Evolutionary conservation across 306 rosid genomes (phyloP).

Genomic region (Cicer pinnatifidum): DNA sequence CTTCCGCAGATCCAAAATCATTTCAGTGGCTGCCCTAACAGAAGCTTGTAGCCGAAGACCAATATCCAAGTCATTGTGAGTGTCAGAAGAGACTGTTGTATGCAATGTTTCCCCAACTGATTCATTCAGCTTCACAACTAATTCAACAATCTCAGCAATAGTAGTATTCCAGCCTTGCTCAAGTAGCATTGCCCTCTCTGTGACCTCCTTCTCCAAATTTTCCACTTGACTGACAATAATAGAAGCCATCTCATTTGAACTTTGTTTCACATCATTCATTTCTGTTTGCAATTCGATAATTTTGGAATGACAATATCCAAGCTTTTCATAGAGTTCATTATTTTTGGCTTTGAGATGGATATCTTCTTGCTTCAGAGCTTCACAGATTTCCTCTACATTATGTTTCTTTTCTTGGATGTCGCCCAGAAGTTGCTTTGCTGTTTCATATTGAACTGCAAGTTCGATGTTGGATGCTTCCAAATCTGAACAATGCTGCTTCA

Average conservation of each 20-base stretch:
- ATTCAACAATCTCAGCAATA: conserved; percentile 55
- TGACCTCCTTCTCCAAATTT: conserved; percentile 65
- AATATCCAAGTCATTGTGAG: conserved; percentile 45
- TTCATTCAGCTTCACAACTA: conserved; percentile 67
- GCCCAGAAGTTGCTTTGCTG: conserved; percentile 57
- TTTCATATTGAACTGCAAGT: conserved; percentile 74
- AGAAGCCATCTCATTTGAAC: conserved; percentile 68
- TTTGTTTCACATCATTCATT: conserved; percentile 59
- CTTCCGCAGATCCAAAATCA: conserved; percentile 66
- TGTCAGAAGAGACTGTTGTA: conserved; percentile 40
- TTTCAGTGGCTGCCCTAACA: conserved; percentile 60
- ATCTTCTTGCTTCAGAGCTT: conserved; percentile 60
- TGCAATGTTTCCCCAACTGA: conserved; percentile 53
- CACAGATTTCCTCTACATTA: conserved; percentile 60
- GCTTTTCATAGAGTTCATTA: conserved; percentile 58
- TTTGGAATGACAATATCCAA: conserved; percentile 61
- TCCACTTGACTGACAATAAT: conserved; percentile 60
- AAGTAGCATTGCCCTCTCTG: conserved; percentile 61
- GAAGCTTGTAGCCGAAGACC: conserved; percentile 55
- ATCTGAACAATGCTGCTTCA: conserved; percentile 63
- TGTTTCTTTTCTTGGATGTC: conserved; percentile 57
- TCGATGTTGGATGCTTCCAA: conserved; percentile 76
- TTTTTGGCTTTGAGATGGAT: conserved; percentile 54
- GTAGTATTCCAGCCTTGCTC: conserved; percentile 68
- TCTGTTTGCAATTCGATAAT: conserved; percentile 58